These are phyloP conservation scores for Cornus florida DNA, from an alignment of 148 eudicot genomes.

Conservation along the genomic window DNA sequence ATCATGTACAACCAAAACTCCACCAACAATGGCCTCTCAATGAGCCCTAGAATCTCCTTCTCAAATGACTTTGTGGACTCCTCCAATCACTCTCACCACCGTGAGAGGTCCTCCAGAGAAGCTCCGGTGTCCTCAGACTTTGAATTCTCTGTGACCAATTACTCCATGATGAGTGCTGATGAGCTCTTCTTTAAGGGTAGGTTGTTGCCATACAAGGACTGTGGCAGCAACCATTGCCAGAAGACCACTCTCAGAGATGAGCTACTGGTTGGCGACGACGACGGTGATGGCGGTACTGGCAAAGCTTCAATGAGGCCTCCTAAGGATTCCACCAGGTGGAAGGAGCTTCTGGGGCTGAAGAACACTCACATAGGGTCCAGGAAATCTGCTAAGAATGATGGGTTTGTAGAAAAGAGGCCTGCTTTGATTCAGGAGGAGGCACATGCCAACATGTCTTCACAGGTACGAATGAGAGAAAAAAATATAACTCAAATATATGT, in stretches of 20 bases:
- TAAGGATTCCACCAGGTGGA: constrained; percentile 60
- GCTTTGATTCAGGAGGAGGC: constrained; percentile 1
- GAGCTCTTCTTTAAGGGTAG: constrained; percentile 77
- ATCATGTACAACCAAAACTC: constrained; percentile 56
- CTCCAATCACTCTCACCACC: constrained; percentile 25
- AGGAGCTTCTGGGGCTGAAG: constrained; percentile 69
- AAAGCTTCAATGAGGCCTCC: constrained; percentile 47
- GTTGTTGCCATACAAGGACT: constrained; percentile 60
- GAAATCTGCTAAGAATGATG: constrained; percentile 36
- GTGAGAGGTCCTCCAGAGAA: constrained; percentile 16
- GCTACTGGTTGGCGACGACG: constrained; percentile 41
- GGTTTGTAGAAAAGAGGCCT: constrained; percentile 12
- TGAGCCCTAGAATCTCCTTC: constrained; percentile 86
- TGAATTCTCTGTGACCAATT: constrained; percentile 58
- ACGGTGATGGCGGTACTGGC: constrained; percentile 14
- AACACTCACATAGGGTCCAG: constrained; percentile 71
- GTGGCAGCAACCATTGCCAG: constrained; percentile 1
- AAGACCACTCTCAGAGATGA: constrained; percentile 60
- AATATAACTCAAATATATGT: neutral
- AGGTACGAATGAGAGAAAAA: neutral
- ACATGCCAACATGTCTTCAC: neutral
- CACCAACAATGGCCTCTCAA: constrained; percentile 18
- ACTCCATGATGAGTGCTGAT: constrained; percentile 68
- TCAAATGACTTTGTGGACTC: constrained; percentile 80
- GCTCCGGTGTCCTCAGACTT: constrained; percentile 60